Evolutionary conservation across 2,329 filamentous ascomycete genomes (phyloP), one percentile per base, ranked within the genome.

Genomic region (Trichoderma simmonsii): DNA sequence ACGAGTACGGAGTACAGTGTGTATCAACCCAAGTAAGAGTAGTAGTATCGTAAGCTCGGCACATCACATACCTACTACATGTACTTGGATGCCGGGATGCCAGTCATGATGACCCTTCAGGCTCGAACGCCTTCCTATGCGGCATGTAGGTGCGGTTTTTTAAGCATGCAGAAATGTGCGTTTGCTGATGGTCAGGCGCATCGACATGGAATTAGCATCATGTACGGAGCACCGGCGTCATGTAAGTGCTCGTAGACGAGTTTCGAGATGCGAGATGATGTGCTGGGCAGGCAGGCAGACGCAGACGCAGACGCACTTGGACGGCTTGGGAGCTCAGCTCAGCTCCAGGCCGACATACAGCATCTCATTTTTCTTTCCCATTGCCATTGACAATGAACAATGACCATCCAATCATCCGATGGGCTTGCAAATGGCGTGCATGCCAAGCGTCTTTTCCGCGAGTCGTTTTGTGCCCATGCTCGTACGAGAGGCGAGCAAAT

Each of bases 211-310:
- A 18, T 32, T 59, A 67, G 64, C 64, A 70, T 61, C 57, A 70
- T 69, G 54, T 69, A 60, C 64, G 24, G 57, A 60, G 30, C 57
- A 60, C 28, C 48, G 28, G 64, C 64, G 32, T 54, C 56, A 69
- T 60, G 51, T 68, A 65, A 7, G 21, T 63, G 11, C 54, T 43
- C 15, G 65, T 32, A 59, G 57, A 60, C 57, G 57, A 60, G 28
- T 30, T 32, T 62, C 39, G 36, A 70, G 39, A 70, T 62, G 67
- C 67, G 34, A 62, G 67, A 62, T 70, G 67, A 70, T 70, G 67
- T 59, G 67, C 39, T 62, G 39, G 67, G 57, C 28, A 70, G 57
- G 62, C 62, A 64, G 18, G 39, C 39, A 26, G 36, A 32, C 39
- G 34, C 48, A 51, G 43, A 21, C 43, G 43, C 43, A 24, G 48